Evolutionary conservation across 148 eudicot genomes (phyloP).

Genomic region (Fagopyrum homotropicum): DNA sequence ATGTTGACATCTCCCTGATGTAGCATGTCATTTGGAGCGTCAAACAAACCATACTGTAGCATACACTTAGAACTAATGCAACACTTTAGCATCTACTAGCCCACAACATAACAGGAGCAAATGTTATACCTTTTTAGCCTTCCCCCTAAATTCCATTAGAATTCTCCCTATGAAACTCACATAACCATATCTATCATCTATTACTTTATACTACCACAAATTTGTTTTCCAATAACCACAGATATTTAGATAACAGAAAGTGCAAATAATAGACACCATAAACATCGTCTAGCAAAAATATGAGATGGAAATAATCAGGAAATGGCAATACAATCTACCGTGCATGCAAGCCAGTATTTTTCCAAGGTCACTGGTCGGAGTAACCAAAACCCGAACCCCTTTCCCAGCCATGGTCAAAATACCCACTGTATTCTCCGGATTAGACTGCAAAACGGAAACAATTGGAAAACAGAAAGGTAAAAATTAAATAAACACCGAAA

Average conservation of each 20-base stretch:
- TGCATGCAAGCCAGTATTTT: conserved; percentile 95
- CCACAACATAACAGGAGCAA: neutral
- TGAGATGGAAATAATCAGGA: neutral
- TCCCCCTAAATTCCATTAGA: neutral
- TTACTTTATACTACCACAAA: neutral
- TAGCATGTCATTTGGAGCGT: too few relatives aligned
- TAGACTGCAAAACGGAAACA: conserved; percentile 39
- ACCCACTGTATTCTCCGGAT: conserved; percentile 98
- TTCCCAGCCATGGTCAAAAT: conserved; percentile 95
- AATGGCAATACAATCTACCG: conserved; percentile 40
- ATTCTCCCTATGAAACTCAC: neutral
- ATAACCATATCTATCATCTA: neutral
- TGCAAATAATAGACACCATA: neutral
- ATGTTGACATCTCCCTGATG: too few relatives aligned
- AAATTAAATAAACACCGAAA: neutral
- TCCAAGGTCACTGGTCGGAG: conserved; percentile 94
- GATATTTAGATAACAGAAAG: neutral
- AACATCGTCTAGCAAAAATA: neutral
- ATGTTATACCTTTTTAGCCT: neutral
- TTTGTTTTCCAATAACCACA: neutral
- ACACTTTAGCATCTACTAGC: neutral
- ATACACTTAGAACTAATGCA: neutral
- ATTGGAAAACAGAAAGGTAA: neutral
- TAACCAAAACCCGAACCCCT: conserved; percentile 95
- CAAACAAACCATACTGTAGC: neutral